phyloP scores from a whole-genome alignment of 1,284 basidiomycete species.

The Ceratorhiza oryzae-sativae region DNA sequence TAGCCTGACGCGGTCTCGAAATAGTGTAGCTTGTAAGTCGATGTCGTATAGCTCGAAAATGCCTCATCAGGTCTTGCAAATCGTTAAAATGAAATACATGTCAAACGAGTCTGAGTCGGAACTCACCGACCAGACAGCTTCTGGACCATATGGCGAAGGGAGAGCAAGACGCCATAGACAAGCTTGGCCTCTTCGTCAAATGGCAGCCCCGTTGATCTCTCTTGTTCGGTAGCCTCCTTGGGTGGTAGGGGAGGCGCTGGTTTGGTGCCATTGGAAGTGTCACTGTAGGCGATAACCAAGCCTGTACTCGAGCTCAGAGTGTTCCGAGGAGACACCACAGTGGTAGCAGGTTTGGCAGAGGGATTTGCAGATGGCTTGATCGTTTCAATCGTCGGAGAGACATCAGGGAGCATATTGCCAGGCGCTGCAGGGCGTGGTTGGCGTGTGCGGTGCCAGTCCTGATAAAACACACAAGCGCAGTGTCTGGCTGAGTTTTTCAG shows the following conservation, averaged over 20 bases:
- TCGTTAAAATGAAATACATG: slow-evolving; percentile 5
- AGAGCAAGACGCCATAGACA: slow-evolving; percentile 94
- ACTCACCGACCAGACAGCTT: slow-evolving; percentile 85
- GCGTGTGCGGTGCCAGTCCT: slow-evolving; percentile 87
- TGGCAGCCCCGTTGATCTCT: slow-evolving; percentile 60
- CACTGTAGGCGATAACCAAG: slow-evolving; percentile 70
- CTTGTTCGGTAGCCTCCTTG: slow-evolving; percentile 53
- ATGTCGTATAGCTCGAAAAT: slow-evolving; percentile 91
- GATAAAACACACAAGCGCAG: slow-evolving; percentile 90
- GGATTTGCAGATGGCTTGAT: slow-evolving; percentile 51
- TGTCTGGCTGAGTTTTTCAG: slow-evolving; percentile 61
- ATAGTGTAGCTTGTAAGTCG: slow-evolving; percentile 91
- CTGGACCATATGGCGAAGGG: slow-evolving; percentile 92
- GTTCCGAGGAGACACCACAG: slow-evolving; percentile 60
- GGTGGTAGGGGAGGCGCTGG: slow-evolving; percentile 48
- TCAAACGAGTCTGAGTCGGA: neutral
- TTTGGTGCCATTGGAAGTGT: slow-evolving; percentile 51
- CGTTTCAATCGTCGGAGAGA: slow-evolving; percentile 65
- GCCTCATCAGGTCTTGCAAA: slow-evolving; percentile 73
- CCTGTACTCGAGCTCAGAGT: slow-evolving; percentile 68
- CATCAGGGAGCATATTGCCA: slow-evolving; percentile 75
- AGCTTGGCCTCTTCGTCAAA: slow-evolving; percentile 99
- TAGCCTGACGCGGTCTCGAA: slow-evolving; percentile 92
- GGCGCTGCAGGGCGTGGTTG: slow-evolving; percentile 73
- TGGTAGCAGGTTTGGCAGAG: slow-evolving; percentile 49